Percentiles rank a stretch among this genome's conserved stretches.
phyloP scores from a whole-genome alignment of 176 grass and related monocot species.

The Panicum miliaceum region DNA sequence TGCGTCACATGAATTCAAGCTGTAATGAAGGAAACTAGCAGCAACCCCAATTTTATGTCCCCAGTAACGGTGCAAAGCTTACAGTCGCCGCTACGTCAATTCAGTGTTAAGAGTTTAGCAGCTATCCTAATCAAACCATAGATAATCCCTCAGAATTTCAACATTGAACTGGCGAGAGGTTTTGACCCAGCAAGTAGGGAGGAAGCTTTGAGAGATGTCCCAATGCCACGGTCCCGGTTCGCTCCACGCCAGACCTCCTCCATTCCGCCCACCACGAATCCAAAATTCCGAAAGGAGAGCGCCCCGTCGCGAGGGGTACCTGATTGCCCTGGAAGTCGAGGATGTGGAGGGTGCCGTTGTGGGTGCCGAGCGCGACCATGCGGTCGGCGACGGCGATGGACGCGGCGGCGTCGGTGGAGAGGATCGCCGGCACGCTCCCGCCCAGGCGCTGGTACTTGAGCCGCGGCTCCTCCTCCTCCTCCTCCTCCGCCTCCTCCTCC shows the following conservation, averaged over 20 bases:
- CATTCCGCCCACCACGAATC: neutral
- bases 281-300: constrained; percentile 31
- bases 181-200: constrained; percentile 1
- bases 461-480: constrained; percentile 86
- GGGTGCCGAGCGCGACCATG: constrained; percentile 91
- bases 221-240: constrained; percentile 25
- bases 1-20: constrained; percentile 1
- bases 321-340: constrained; percentile 99
- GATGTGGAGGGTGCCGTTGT: constrained; percentile 88
- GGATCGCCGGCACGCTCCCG: constrained; percentile 77
- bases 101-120: neutral
- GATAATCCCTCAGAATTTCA: constrained; percentile 1
- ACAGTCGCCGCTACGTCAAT: neutral
- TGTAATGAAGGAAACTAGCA: constrained; percentile 17
- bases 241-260: neutral
- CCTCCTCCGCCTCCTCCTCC: constrained; percentile 45
- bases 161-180: constrained; percentile 21
- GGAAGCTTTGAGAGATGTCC: neutral
- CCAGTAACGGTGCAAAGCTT: neutral
- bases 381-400: constrained; percentile 88
- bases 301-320: constrained; percentile 46
- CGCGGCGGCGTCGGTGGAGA: constrained; percentile 78
- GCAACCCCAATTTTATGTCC: neutral
- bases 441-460: constrained; percentile 95
- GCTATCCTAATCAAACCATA: neutral